A percentile compares a stretch with the other conserved stretches of the same genome.
These are phyloP conservation scores for Drechslerella dactyloides DNA, from an alignment of 2,329 filamentous ascomycete species.

Conservation along the genomic window DNA sequence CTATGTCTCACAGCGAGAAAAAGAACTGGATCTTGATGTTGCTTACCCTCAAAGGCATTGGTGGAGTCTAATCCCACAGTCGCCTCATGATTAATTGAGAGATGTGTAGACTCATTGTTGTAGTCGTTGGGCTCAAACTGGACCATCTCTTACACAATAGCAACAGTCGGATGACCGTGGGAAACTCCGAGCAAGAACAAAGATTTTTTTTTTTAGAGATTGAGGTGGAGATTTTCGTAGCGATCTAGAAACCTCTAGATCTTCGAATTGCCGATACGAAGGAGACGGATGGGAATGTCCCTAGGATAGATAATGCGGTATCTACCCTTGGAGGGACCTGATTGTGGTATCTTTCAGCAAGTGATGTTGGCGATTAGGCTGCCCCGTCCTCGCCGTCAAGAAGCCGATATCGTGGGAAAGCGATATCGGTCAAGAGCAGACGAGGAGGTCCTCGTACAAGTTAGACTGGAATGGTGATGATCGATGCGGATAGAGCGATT, in stretches of 20 bases:
- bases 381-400: conserved; percentile 66
- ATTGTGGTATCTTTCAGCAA: conserved; percentile 88
- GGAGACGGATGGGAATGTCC: conserved; percentile 10
- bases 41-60: conserved; percentile 89
- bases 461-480: conserved; percentile 64
- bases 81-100: conserved; percentile 96
- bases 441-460: conserved; percentile 62
- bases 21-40: conserved; percentile 13
- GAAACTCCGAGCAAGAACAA: neutral
- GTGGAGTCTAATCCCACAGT: conserved; percentile 89
- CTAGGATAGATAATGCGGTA: conserved; percentile 53
- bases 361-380: conserved; percentile 72
- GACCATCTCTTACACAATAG: conserved; percentile 34
- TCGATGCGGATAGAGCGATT: conserved; percentile 40
- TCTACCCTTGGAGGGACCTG: conserved; percentile 61
- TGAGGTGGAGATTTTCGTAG: conserved; percentile 6
- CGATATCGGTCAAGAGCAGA: conserved; percentile 83
- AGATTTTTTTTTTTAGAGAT: conserved; percentile 7
- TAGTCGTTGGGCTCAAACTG: conserved; percentile 58
- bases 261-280: neutral
- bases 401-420: conserved; percentile 75
- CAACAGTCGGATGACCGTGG: conserved; percentile 15
- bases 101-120: conserved; percentile 81
- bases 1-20: conserved; percentile 26
- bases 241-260: neutral